phyloP scores from a whole-genome alignment of 768 basidiomycete species.

The Hygrophoropsis aurantiaca region DNA sequence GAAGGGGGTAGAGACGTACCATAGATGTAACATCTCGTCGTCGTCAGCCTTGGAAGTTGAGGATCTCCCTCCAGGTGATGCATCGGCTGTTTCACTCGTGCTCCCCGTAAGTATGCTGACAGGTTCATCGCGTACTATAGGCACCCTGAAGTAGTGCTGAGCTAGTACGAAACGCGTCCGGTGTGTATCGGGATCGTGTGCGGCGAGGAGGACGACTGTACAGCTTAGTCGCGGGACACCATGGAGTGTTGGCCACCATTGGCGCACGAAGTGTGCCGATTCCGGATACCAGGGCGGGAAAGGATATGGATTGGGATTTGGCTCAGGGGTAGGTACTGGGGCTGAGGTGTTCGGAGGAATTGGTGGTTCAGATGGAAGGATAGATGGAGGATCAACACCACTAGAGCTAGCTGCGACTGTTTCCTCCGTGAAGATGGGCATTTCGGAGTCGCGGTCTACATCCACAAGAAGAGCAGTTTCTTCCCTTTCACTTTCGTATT shows the following conservation, averaged over 20 bases:
- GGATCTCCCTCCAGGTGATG: constrained; percentile 9
- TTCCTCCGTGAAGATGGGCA: no score
- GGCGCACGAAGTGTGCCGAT: constrained; percentile 73
- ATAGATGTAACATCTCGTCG: constrained; percentile 63
- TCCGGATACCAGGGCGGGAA: constrained; percentile 72
- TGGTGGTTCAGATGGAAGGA: no score
- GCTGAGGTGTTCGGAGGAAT: neutral
- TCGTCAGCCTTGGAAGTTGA: constrained; percentile 27
- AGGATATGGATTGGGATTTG: constrained; percentile 58
- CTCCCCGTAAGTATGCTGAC: constrained; percentile 1
- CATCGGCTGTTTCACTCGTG: constrained; percentile 16
- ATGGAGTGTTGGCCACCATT: constrained; percentile 76
- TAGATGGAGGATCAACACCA: no score
- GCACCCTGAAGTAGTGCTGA: constrained; percentile 76
- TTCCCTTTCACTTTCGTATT: neutral
- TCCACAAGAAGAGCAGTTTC: no score
- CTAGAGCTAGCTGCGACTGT: no score
- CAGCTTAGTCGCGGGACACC: constrained; percentile 67
- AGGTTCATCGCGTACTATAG: constrained; percentile 34
- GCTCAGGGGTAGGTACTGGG: constrained; percentile 7
- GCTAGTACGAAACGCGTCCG: constrained; percentile 63
- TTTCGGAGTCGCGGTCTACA: no score
- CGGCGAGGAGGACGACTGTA: constrained; percentile 66
- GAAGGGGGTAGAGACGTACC: constrained; percentile 72
- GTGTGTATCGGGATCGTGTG: constrained; percentile 60